Base-by-base conservation (phyloP, 352 stramenopile genomes). In the Phytophthora rubi region DNA sequence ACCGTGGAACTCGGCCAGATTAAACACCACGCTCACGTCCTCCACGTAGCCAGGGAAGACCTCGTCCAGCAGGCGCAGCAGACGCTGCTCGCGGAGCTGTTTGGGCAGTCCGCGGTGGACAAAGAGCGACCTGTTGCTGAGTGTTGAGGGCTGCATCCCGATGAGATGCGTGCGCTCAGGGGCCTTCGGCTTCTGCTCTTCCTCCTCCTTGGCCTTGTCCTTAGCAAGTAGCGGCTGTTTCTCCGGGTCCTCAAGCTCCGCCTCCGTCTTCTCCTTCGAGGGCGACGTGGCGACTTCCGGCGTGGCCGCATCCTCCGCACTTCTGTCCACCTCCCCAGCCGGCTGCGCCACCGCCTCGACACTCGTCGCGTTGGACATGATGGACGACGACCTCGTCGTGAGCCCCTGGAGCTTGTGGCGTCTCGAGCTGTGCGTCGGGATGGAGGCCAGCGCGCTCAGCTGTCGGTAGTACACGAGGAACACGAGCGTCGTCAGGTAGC, bases 31-130 rank as follows among this genome's bases (percentile, higher is more conserved):
- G 28, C 77, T 86, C 32, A 94, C 88, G 53, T 94, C 86, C 42
- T 92, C 81, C 12, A 96, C 70, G 70, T 94, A 96, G 0, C 81
- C 77, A 13, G 86, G 88, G 62, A 96, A 96, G 1, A 96, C 86
- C 49, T 96, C 79, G 23, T 94, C 76, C 49, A 96, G 76, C 52
- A 96, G 66, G 62, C 86, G 89, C 15, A 94, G 73, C 62, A 94
- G 77, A 7, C 88, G 86, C 62, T 90, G 85, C 53, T 94, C 86
- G 7, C 82, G 81, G 53, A 96, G 75, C 49, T 80, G 84, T 72
- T 92, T 92, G 39, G 88, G 86, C 39, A 94, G 62, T 23, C 85
- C 83, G 28, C 85, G 83, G 62, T 94, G 76, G n/a, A 96, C 82
- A 63, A 96, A 92, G 10, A 96, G 70, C 32, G 86, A 92, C 18